Conservation (phyloP, 225 moss, liverwort and hornwort genomes). For the Anthoceros angustus region DNA sequence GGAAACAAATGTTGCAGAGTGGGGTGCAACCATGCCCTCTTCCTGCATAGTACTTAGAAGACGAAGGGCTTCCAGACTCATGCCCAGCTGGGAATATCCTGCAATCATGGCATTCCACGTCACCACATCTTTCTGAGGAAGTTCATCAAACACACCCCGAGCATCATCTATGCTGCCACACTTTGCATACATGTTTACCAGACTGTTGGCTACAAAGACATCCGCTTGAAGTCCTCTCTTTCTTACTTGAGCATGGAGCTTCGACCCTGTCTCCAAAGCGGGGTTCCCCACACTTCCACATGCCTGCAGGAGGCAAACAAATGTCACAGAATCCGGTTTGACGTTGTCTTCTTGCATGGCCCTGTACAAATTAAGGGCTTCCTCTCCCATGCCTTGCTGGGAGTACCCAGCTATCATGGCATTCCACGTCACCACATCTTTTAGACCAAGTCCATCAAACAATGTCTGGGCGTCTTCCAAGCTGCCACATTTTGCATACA, state of each 20-base stretch:
- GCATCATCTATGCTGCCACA: neutral
- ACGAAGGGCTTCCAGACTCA: neutral
- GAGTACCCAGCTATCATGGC: too few relatives aligned
- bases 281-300: too few relatives aligned
- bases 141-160: neutral
- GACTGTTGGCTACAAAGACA: neutral
- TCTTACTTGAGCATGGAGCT: neutral
- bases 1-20: neutral
- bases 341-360: too few relatives aligned
- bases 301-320: too few relatives aligned
- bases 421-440: too few relatives aligned
- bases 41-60: neutral
- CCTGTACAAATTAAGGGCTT: too few relatives aligned
- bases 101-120: neutral
- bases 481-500: too few relatives aligned
- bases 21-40: neutral
- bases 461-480: too few relatives aligned
- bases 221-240: neutral
- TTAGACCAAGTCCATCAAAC: too few relatives aligned
- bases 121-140: neutral
- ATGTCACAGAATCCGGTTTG: too few relatives aligned
- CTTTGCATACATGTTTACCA: slow-evolving; percentile 1
- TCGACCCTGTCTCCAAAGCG: neutral
- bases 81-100: neutral
- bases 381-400: too few relatives aligned